phyloP scores from a whole-genome alignment of 1,284 basidiomycete genomes.

The Ceraceosorus guamensis region DNA sequence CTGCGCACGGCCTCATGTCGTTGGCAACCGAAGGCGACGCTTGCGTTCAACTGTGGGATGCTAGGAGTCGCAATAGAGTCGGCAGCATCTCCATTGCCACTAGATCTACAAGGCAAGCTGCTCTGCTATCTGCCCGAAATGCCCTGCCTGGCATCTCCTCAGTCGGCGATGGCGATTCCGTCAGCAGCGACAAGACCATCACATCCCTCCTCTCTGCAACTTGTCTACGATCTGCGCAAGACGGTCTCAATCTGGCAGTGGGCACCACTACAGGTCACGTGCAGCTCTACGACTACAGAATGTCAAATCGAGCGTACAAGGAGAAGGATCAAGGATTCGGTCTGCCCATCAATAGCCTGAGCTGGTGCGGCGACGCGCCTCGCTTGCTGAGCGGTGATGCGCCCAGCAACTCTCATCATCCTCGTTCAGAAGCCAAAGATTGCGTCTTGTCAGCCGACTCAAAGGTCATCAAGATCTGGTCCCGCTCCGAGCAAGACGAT shows the following conservation, averaged over 20 bases:
- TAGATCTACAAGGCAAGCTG: conserved; percentile 47
- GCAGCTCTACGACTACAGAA: conserved; percentile 86
- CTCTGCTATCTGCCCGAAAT: conserved; percentile 47
- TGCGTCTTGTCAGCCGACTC: conserved; percentile 42
- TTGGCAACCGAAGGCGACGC: conserved; percentile 66
- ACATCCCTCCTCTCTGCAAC: too few relatives aligned
- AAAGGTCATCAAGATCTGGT: conserved; percentile 51
- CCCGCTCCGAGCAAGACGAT: conserved; percentile 67
- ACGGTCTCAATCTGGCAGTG: conserved; percentile 86
- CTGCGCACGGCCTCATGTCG: conserved; percentile 79
- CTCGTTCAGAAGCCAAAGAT: conserved; percentile 52
- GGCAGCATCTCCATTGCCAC: conserved; percentile 71
- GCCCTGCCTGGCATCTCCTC: conserved; percentile 43
- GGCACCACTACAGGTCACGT: conserved; percentile 93
- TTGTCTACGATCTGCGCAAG: conserved; percentile 62
- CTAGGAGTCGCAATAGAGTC: conserved; percentile 68
- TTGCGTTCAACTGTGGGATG: conserved; percentile 92
- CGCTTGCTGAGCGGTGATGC: conserved; percentile 55
- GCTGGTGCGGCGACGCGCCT: conserved; percentile 74
- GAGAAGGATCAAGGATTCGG: conserved; percentile 97
- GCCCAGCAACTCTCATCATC: conserved; percentile 52
- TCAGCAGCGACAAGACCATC: too few relatives aligned
- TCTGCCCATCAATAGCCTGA: conserved; percentile 73
- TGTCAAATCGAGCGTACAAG: conserved; percentile 71
- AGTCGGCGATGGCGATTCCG: conserved; percentile 55